Evolutionary conservation across 2,329 filamentous ascomycete genomes (phyloP).

Genomic region (Sporothrix sp.): DNA sequence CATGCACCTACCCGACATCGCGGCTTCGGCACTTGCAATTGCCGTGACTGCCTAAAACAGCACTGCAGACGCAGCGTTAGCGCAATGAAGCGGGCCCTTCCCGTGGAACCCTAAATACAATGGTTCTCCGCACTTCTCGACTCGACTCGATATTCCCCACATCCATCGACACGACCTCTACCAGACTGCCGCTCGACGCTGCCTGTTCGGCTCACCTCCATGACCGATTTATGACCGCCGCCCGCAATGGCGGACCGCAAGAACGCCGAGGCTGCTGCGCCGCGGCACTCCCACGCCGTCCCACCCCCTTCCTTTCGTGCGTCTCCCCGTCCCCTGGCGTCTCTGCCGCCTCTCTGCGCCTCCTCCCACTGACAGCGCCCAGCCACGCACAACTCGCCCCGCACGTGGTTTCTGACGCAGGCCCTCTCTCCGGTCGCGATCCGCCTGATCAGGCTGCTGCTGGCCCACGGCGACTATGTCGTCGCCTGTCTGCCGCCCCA

Average conservation of each 20-base stretch:
- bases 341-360: too few relatives aligned
- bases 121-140: conserved; percentile 3
- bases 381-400: conserved; percentile 63
- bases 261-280: conserved; percentile 33
- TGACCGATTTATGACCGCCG: background rate
- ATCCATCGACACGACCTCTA: background rate
- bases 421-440: conserved; percentile 78
- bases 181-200: too few relatives aligned
- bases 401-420: conserved; percentile 88
- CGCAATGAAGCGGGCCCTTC: too few relatives aligned
- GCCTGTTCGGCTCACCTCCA: too few relatives aligned
- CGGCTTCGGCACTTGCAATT: conserved; percentile 13
- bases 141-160: background rate
- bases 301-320: conserved; percentile 43
- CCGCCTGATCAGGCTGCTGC: conserved; percentile 67
- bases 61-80: background rate
- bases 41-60: conserved; percentile 6
- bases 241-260: conserved; percentile 36
- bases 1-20: background rate
- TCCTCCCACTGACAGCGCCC: background rate
- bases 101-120: background rate
- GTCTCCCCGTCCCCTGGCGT: background rate
- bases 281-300: conserved; percentile 33
- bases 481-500: conserved; percentile 71
- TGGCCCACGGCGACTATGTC: conserved; percentile 86